These are phyloP conservation scores for Eucalyptus marginata DNA, from an alignment of 345 rosid species.

Conservation along the genomic window DNA sequence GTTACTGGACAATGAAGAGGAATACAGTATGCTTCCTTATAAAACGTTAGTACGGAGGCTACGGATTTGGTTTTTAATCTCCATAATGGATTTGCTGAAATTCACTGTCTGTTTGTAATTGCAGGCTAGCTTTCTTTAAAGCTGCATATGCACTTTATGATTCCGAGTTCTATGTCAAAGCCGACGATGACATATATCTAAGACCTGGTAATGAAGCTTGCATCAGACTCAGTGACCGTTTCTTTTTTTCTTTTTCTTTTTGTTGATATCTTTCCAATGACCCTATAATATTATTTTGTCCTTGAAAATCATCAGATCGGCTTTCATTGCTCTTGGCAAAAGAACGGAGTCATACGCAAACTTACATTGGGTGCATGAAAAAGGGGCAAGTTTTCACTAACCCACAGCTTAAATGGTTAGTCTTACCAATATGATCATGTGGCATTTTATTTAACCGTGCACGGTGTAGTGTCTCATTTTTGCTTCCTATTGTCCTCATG, in stretches of 20 bases:
- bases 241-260: not conserved
- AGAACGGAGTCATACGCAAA: conserved; percentile 73
- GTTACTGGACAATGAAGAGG: conserved; percentile 84
- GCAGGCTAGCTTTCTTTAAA: conserved; percentile 87
- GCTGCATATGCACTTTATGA: conserved; percentile 86
- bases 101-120: not conserved
- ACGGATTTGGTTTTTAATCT: not conserved
- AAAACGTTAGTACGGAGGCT: conserved; percentile 55
- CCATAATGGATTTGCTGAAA: not conserved
- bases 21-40: conserved; percentile 95
- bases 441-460: not conserved
- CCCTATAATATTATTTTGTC: not conserved
- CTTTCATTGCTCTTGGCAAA: conserved; percentile 73
- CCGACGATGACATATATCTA: conserved; percentile 90
- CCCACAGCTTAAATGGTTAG: conserved; percentile 87
- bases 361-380: conserved; percentile 93
- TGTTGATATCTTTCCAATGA: not conserved
- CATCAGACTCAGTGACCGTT: not conserved
- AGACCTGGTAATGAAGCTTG: conserved; percentile 58
- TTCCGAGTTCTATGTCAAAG: conserved; percentile 89
- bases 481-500: not conserved
- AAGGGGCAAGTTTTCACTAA: conserved; percentile 86
- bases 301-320: conserved; percentile 32
- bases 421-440: not conserved
- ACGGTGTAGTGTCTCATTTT: not conserved